These are phyloP conservation scores for Apophysomyces trapeziformis DNA, from an alignment of 371 early-diverging fungal species.

Conservation along the genomic window DNA sequence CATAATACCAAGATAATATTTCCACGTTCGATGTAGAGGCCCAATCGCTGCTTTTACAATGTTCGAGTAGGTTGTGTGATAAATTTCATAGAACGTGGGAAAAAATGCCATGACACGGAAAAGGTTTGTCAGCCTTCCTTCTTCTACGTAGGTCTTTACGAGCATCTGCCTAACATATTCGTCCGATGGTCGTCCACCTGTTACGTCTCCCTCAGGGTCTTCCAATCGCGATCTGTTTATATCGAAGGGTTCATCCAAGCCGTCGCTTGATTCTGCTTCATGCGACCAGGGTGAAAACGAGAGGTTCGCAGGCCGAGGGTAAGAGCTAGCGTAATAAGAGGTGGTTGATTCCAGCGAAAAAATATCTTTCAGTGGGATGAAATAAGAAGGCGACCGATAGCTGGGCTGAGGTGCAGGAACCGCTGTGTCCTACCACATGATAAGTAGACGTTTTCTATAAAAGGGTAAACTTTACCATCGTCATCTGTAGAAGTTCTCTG, in stretches of 20 bases:
- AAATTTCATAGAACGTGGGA: slow-evolving; percentile 65
- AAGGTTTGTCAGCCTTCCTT: slow-evolving; percentile 59
- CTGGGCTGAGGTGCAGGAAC: slow-evolving; percentile 58
- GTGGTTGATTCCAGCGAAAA: slow-evolving; percentile 46
- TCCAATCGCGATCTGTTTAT: slow-evolving; percentile 8
- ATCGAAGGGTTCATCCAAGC: slow-evolving; percentile 2
- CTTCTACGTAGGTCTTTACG: slow-evolving; percentile 58
- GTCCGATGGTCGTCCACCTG: slow-evolving; percentile 49
- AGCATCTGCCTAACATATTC: slow-evolving; percentile 58
- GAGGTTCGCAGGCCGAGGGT: slow-evolving; percentile 45
- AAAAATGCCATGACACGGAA: slow-evolving; percentile 67
- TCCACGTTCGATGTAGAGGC: slow-evolving; percentile 62
- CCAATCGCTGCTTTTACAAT: slow-evolving; percentile 55
- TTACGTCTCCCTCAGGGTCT: slow-evolving; percentile 16
- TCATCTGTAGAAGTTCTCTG: slow-evolving; percentile 43
- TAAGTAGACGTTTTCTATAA: slow-evolving; percentile 11
- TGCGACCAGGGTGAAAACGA: slow-evolving; percentile 58
- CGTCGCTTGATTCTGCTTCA: slow-evolving; percentile 25
- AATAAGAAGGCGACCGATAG: slow-evolving; percentile 65
- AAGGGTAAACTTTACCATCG: slow-evolving; percentile 38
- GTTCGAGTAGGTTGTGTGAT: slow-evolving; percentile 44
- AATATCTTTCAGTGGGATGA: slow-evolving; percentile 52
- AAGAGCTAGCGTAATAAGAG: slow-evolving; percentile 30
- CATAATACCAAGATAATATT: slow-evolving; percentile 65
- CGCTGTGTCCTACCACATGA: slow-evolving; percentile 32